These are phyloP conservation scores for Colletotrichum viniferum DNA, from an alignment of 2,329 filamentous ascomycete species.

Conservation along the genomic window DNA sequence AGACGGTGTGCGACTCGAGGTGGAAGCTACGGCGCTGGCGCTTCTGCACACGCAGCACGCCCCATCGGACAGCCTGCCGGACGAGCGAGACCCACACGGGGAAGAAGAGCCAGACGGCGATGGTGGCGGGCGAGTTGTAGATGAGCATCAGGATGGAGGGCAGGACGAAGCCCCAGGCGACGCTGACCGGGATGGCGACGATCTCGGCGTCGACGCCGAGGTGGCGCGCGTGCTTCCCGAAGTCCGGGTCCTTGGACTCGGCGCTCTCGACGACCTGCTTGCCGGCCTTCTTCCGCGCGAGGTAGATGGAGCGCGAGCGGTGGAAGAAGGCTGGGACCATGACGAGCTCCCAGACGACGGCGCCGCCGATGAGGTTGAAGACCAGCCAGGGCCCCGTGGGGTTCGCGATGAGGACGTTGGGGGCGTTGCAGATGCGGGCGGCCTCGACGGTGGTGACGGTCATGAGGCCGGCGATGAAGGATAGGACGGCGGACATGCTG, in stretches of 20 bases:
- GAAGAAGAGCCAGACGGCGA: slow-evolving; percentile 56
- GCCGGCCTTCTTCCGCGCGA: slow-evolving; percentile 25
- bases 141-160: slow-evolving; percentile 52
- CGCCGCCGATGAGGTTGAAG: slow-evolving; percentile 53
- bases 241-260: slow-evolving; percentile 29
- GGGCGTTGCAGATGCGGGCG: slow-evolving; percentile 45
- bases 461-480: slow-evolving; percentile 50
- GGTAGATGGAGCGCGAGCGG: slow-evolving; percentile 40
- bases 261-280: slow-evolving; percentile 23
- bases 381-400: slow-evolving; percentile 49
- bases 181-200: slow-evolving; percentile 57
- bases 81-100: slow-evolving; percentile 52
- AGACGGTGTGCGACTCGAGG: slow-evolving; percentile 45
- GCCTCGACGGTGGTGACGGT: slow-evolving; percentile 56
- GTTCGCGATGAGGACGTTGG: slow-evolving; percentile 38
- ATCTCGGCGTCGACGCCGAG: slow-evolving; percentile 53
- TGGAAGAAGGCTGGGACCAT: slow-evolving; percentile 55
- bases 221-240: slow-evolving; percentile 37
- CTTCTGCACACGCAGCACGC: slow-evolving; percentile 21
- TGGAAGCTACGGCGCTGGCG: slow-evolving; percentile 38
- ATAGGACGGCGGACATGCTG: slow-evolving; percentile 45
- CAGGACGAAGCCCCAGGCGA: slow-evolving; percentile 51
- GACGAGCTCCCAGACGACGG: slow-evolving; percentile 56
- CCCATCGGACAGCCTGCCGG: slow-evolving; percentile 39
- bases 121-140: slow-evolving; percentile 37